Conservation (phyloP, 495 filamentous ascomycete species). For the Annulohypoxylon moriforme region DNA sequence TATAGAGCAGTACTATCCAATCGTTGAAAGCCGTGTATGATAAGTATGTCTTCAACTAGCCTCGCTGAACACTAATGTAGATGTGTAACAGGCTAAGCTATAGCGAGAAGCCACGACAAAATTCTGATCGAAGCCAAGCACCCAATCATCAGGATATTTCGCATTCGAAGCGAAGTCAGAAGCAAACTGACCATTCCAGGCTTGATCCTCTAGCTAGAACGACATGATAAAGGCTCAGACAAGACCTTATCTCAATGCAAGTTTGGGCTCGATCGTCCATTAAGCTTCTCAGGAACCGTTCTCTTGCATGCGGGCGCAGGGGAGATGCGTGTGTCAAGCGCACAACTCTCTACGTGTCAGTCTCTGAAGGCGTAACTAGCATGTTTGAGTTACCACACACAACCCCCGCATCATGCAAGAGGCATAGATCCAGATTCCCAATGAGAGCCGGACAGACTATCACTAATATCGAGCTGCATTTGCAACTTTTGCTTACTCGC, state of each 20-base stretch:
- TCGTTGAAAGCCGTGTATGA: slow-evolving; percentile 3
- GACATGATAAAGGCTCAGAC: slow-evolving; percentile 29
- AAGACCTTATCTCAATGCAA: slow-evolving; percentile 35
- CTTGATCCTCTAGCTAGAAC: slow-evolving; percentile 14
- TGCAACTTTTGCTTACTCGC: slow-evolving; percentile 29
- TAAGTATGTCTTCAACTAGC: slow-evolving; percentile 1
- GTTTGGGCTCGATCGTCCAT: slow-evolving; percentile 41
- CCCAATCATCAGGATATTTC: slow-evolving; percentile 22
- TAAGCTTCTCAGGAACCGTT: slow-evolving; percentile 39
- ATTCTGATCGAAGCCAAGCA: slow-evolving; percentile 24
- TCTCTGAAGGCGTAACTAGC: slow-evolving; percentile 42
- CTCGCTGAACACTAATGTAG: background rate
- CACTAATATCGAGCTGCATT: slow-evolving; percentile 35
- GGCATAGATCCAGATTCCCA: slow-evolving; percentile 43
- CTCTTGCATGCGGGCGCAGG: slow-evolving; percentile 41
- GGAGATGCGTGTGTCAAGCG: slow-evolving; percentile 41
- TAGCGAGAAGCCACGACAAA: slow-evolving; percentile 16
- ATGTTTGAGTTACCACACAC: slow-evolving; percentile 33
- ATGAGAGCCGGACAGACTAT: slow-evolving; percentile 37
- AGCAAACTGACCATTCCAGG: slow-evolving; percentile 23
- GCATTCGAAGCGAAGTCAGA: slow-evolving; percentile 11
- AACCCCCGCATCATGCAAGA: slow-evolving; percentile 43
- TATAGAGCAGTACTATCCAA: slow-evolving; percentile 17
- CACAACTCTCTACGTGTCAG: slow-evolving; percentile 49
- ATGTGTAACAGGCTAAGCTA: slow-evolving; percentile 6